These are phyloP conservation scores for Musa balbisiana DNA, from an alignment of 202 grass and related monocot genomes.

Conservation along the genomic window DNA sequence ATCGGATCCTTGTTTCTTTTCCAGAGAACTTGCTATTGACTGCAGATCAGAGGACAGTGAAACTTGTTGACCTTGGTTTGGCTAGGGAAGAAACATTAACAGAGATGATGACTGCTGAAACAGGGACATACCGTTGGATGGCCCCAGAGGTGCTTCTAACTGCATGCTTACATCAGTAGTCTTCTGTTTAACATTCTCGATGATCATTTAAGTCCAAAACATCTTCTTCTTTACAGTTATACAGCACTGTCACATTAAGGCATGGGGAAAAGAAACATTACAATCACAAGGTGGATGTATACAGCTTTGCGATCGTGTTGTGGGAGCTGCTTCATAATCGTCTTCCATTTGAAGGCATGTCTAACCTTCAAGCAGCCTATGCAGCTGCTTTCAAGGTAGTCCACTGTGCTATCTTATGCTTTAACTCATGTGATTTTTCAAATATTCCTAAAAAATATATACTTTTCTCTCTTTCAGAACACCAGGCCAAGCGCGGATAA, in stretches of 20 bases:
- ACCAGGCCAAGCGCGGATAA: conserved; percentile 87
- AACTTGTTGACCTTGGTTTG: conserved; percentile 98
- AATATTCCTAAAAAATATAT: background rate
- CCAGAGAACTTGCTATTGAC: conserved; percentile 87
- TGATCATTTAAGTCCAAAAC: conserved; percentile 18
- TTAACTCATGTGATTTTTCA: background rate
- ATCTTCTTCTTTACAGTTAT: conserved; percentile 48
- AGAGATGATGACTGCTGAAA: conserved; percentile 99
- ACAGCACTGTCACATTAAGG: conserved; percentile 97
- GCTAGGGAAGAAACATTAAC: conserved; percentile 98
- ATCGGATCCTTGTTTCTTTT: conserved; percentile 14
- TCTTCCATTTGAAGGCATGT: conserved; percentile 98
- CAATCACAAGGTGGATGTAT: conserved; percentile 99
- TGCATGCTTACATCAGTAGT: conserved; percentile 7
- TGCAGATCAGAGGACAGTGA: conserved; percentile 80
- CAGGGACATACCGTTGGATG: conserved; percentile 99
- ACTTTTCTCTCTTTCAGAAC: conserved; percentile 44
- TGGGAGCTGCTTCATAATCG: conserved; percentile 96
- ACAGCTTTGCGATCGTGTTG: conserved; percentile 95
- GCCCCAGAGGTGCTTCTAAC: conserved; percentile 68
- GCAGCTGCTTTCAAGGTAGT: conserved; percentile 98
- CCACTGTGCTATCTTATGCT: background rate
- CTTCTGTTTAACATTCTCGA: background rate
- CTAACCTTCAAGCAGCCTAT: conserved; percentile 96
- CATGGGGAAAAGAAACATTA: conserved; percentile 99